phyloP scores from a whole-genome alignment of 2,329 filamentous ascomycete genomes.

The Lachnellula cervina region DNA sequence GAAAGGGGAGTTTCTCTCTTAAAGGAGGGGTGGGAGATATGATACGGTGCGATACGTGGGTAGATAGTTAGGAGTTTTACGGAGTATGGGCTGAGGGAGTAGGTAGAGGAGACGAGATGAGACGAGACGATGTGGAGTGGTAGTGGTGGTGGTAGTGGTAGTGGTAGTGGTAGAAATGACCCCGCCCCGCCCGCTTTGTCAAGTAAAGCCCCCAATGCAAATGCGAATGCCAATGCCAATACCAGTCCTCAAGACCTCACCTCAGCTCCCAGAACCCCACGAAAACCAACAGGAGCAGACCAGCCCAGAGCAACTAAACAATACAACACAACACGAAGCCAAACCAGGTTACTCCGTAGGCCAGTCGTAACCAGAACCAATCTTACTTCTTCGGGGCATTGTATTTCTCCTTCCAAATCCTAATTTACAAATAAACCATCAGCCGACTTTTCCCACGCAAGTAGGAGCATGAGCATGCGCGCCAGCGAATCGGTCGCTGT shows the following conservation, averaged over 20 bases:
- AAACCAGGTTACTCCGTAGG: background rate
- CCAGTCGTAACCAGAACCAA: slow-evolving; percentile 6
- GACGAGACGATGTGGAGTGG: background rate
- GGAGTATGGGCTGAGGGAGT: too few relatives aligned
- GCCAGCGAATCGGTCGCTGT: slow-evolving; percentile 22
- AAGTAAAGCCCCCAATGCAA: background rate
- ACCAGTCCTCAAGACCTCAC: background rate
- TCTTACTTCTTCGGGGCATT: slow-evolving; percentile 30
- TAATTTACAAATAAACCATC: slow-evolving; percentile 18
- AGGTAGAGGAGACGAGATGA: too few relatives aligned
- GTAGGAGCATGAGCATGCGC: slow-evolving; percentile 2
- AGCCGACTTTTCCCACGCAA: slow-evolving; percentile 14
- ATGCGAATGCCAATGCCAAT: background rate
- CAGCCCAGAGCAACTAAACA: background rate
- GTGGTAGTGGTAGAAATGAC: background rate
- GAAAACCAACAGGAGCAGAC: background rate
- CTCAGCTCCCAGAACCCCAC: background rate
- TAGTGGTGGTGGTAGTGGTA: too few relatives aligned
- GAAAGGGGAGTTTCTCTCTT: too few relatives aligned
- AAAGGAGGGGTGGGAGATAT: too few relatives aligned
- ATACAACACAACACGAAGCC: background rate
- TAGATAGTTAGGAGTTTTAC: too few relatives aligned
- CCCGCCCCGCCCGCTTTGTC: background rate
- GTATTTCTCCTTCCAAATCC: slow-evolving; percentile 99
- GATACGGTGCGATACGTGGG: too few relatives aligned